Percentiles rank a stretch among this genome's conserved stretches.
phyloP scores from a whole-genome alignment of 2,329 filamentous ascomycete genomes.

The Chaetomiaceae sp. region DNA sequence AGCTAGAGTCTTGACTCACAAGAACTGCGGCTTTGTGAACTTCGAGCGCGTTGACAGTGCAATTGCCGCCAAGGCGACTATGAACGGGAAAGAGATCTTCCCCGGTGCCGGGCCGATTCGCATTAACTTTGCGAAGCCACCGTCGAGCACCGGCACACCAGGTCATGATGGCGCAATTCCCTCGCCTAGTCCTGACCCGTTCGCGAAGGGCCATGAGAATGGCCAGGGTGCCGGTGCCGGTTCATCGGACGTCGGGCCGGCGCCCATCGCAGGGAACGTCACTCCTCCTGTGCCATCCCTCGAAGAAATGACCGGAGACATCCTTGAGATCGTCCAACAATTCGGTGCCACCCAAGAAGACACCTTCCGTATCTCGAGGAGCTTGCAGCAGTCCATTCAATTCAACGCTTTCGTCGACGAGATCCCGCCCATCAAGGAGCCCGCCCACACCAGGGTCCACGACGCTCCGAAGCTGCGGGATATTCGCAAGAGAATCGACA shows the following conservation, averaged over 20 bases:
- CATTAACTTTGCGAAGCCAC: conserved; percentile 96
- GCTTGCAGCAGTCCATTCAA: conserved; percentile 70
- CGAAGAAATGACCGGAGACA: conserved; percentile 73
- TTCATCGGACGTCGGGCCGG: conserved; percentile 28
- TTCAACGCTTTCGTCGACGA: conserved; percentile 71
- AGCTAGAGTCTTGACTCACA: conserved; percentile 90
- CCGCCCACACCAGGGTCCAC: conserved; percentile 81
- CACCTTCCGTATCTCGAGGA: conserved; percentile 62
- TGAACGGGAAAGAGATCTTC: conserved; percentile 98
- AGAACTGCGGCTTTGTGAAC: conserved; percentile 98
- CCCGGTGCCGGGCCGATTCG: conserved; percentile 90
- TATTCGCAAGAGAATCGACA: conserved; percentile 96
- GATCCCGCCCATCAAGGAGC: conserved; percentile 83
- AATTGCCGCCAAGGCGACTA: conserved; percentile 75
- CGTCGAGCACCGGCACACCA: conserved; percentile 82
- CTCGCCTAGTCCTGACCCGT: conserved; percentile 86
- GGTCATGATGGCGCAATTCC: conserved; percentile 83
- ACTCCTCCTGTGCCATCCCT: conserved; percentile 68
- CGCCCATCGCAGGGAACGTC: conserved; percentile 37
- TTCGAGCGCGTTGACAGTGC: conserved; percentile 90
- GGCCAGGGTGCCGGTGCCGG: conserved; percentile 30
- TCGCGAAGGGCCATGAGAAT: conserved; percentile 53
- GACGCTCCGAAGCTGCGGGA: conserved; percentile 93
- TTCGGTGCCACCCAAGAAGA: conserved; percentile 85
- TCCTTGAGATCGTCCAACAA: conserved; percentile 78